These are phyloP conservation scores for Colletotrichum sp. DNA, from an alignment of 2,329 filamentous ascomycete genomes.

Conservation along the genomic window DNA sequence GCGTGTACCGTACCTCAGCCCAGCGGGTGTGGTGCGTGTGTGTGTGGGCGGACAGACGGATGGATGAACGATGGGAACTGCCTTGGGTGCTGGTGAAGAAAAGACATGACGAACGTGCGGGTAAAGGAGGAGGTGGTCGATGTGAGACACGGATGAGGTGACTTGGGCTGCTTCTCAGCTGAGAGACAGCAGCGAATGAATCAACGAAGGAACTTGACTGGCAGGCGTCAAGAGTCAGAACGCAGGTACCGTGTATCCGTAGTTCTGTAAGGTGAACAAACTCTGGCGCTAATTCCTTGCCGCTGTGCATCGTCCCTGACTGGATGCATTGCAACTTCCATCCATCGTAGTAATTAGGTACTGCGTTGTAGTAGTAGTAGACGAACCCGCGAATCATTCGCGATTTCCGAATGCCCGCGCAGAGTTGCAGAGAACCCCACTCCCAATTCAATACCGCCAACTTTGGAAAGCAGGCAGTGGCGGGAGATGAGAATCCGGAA, in stretches of 20 bases:
- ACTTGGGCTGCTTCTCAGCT: background rate
- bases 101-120: background rate
- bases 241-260: background rate
- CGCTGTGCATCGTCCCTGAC: background rate
- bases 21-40: background rate
- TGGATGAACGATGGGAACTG: background rate
- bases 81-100: background rate
- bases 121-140: background rate
- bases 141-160: background rate
- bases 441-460: background rate
- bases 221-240: background rate
- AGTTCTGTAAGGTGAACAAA: background rate
- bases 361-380: background rate
- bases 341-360: background rate
- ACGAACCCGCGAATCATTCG: slow-evolving; percentile 3
- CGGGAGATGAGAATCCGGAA: background rate
- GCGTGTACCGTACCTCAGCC: background rate
- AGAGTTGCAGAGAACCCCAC: background rate
- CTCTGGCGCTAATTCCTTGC: background rate
- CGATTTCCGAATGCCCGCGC: background rate
- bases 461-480: background rate
- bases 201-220: background rate
- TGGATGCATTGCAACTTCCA: background rate
- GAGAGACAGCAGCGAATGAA: background rate
- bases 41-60: background rate